Evolutionary conservation across 257 asterid genomes (phyloP), one percentile per base, ranked within the genome.

Genomic region (Capsicum rhomboideum): DNA sequence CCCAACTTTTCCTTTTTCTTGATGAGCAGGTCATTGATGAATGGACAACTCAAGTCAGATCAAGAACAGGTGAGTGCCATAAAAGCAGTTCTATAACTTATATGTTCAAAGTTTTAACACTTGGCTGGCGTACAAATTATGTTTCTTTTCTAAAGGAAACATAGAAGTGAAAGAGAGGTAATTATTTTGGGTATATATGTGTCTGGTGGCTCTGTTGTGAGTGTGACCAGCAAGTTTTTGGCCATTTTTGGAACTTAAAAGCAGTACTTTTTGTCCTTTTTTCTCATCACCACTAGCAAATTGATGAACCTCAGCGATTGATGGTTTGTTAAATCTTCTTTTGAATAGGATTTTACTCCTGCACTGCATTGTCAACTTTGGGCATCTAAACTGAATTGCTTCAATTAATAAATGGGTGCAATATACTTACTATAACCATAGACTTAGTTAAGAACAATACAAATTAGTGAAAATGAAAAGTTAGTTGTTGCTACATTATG

Each of bases 11-110:
- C 81, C 85, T 84, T 31, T 77, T 67, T 86, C 74, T 6, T 86
- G 67, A 84, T 86, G 21, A 89, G 78, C 93, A 96, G 99, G 85
- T 96, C 83, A 91, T 94, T 69, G 94, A 96, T 46, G 99, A 96
- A 90, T 96, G 99, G 99, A 88, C 93, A 31, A 81, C 75, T 72
- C 98, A 93, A 72, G 91, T 96, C 88, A 89, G 91, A 89, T 88
- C 93, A 53, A 90, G 86, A 87, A 84, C 90, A 90, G 98, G 99
- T 94, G 83, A 80, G 66, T 82, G 50, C 82, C 18, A n/a, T 78
- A 13, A 26, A 34, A 80, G 9, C 13, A 34, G n/a, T 83, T 63
- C 61, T 63, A 10, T 42, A 46, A 40, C 61, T 59, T 75, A 0
- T 2, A 12, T 59, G 34, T 17, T 75, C 52, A 28, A 29, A 6